Conservation (phyloP, 2,329 filamentous ascomycete species). For the Ploettnerulaceae sp. region DNA sequence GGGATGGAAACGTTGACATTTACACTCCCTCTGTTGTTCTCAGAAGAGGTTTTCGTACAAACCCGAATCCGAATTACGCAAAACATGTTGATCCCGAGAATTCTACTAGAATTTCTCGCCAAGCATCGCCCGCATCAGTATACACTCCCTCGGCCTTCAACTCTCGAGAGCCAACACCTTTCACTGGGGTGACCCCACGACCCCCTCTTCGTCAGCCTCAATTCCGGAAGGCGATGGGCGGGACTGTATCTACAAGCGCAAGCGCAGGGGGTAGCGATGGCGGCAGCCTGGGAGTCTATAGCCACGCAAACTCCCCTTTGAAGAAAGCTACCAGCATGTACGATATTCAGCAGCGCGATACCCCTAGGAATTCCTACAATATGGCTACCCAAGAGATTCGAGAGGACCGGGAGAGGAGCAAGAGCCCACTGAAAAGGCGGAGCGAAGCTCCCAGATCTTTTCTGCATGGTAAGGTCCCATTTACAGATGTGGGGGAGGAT, state of each 20-base stretch:
- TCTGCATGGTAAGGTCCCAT: conserved; percentile 9
- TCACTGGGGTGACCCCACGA: conserved; percentile 31
- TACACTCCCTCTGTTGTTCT: conserved; percentile 60
- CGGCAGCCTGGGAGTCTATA: conserved; percentile 75
- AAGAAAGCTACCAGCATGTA: conserved; percentile 68
- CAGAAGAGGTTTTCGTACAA: conserved; percentile 72
- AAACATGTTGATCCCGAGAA: conserved; percentile 67
- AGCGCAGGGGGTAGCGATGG: conserved; percentile 59
- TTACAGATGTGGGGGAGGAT: conserved; percentile 18
- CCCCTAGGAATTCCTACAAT: conserved; percentile 56
- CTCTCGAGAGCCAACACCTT: conserved; percentile 38
- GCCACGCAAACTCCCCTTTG: conserved; percentile 75
- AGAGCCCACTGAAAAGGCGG: conserved; percentile 28
- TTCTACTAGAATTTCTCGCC: conserved; percentile 31
- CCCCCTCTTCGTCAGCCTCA: conserved; percentile 51
- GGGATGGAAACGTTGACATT: conserved; percentile 46
- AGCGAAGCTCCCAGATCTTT: conserved; percentile 16
- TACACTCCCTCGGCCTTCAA: conserved; percentile 33
- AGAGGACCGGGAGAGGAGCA: conserved; percentile 29
- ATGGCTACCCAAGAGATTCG: conserved; percentile 44
- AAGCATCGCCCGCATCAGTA: conserved; percentile 34
- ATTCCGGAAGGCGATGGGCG: conserved; percentile 41
- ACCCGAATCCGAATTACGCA: conserved; percentile 77
- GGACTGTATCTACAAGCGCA: conserved; percentile 27
- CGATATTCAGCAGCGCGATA: conserved; percentile 46